Evolutionary conservation across 768 basidiomycete genomes (phyloP), one percentile per base, ranked within the genome.

Genomic region (Suillus subaureus): DNA sequence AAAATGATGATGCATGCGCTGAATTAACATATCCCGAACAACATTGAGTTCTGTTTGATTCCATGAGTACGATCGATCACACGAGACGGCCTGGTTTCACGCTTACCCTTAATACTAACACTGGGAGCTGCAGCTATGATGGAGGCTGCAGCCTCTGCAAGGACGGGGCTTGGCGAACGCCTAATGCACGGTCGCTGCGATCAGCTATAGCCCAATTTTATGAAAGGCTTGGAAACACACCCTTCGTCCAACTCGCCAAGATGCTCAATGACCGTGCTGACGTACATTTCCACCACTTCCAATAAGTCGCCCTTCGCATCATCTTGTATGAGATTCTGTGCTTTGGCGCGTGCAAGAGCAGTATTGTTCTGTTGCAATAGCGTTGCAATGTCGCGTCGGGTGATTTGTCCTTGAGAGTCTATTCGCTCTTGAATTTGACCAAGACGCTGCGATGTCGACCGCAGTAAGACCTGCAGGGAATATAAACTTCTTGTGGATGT

Each of bases 351-450:
- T 15, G 92, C 92, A 37, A 90, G 75, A 18, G 79, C 80, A 61
- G 89, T 77, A 62, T 89, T 85, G 45, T 84, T 83, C 67, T 89
- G 85, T 61, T 84, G 83, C 49, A 93, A 79, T 21, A 89, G 76
- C 15, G 84, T 87, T 6, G 89, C 86, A 65, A 93, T 88, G 73
- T 92, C 90, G 68, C 82, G 82, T 69, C 89, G 83, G 23, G 84
- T 85, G 52, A 91, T 85, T 42, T 82, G 83, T 2, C 82, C 83
- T 71, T 87, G 82, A 6, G 89, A 85, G 68, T 92, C 89, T 65
- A 88, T 85, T 74, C 85, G 86, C 67, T 88, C 86, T 71, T 91
- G 89, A 21, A 91, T 73, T 69, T 92, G 90, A 23, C 87, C 88
- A 35, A 93, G 80, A 61, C 83, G 82, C 68, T 90, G 88, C 55